Conservation (phyloP, 768 basidiomycete genomes). For the Pluteus cervinus region DNA sequence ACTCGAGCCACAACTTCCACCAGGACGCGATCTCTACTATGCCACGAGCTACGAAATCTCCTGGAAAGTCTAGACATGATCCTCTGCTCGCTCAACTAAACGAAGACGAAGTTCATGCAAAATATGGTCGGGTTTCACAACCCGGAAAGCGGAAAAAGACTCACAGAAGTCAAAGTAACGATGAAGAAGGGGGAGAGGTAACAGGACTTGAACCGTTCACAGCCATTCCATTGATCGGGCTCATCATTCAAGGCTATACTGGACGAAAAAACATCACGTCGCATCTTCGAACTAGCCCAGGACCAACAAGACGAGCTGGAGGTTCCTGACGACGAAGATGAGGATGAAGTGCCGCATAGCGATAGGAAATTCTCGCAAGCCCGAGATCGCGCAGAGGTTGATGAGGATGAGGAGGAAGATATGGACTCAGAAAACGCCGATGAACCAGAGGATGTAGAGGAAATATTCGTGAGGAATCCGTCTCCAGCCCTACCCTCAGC, state of each 20-base stretch:
- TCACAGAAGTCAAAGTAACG: conserved; percentile 45
- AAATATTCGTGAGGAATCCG: conserved; percentile 46
- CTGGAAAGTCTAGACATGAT: conserved; percentile 69
- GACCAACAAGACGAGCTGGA: conserved; percentile 91
- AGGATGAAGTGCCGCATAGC: conserved; percentile 43
- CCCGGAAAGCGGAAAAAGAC: conserved; percentile 73
- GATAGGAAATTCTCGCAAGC: conserved; percentile 3
- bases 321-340: conserved; percentile 53
- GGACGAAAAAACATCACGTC: conserved; percentile 76
- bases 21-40: conserved; percentile 29
- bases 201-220: conserved; percentile 14
- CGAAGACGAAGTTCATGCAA: conserved; percentile 69
- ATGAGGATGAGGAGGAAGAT: conserved; percentile 7
- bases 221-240: conserved; percentile 5
- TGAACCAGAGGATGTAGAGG: conserved; percentile 50
- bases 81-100: conserved; percentile 82
- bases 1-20: not conserved
- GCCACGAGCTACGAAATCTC: conserved; percentile 55
- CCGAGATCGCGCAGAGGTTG: conserved; percentile 3
- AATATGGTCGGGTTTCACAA: conserved; percentile 72
- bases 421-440: conserved; percentile 18
- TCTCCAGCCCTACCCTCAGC: conserved; percentile 1
- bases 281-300: conserved; percentile 87
- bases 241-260: conserved; percentile 48
- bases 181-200: conserved; percentile 49